Evolutionary conservation across 225 moss, liverwort and hornwort genomes (phyloP), one percentile per base, ranked within the genome.

Genomic region (Polytrichum formosum): DNA sequence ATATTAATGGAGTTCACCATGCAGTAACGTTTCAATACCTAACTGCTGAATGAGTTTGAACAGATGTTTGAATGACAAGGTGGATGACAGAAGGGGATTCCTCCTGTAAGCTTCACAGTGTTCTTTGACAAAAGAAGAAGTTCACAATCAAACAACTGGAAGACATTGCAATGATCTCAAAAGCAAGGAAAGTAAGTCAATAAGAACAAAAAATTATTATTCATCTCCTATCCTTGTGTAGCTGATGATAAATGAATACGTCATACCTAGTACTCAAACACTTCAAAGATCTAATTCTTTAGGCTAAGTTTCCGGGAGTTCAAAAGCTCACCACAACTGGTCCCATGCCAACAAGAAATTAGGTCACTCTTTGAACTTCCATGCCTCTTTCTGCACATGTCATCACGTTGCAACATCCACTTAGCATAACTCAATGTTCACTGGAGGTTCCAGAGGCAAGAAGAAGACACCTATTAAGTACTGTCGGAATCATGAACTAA

Each of bases 351-450:
- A 23, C 26, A 10, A 17, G 2, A 63, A 26, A 63, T 26, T 26
- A 63, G 62, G 62, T 63, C 62, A 63, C 9, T 63, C 23, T 63
- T 26, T 20, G 17, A 63, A 17, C 26, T 26, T 63, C 62, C 62
- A 63, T 63, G 62, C 62, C 62, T 63, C 62, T 26, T 63, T 63
- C 26, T 46, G 46, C 46, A 16, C 46, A 2, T 46, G 16, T 2
- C 46, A 46, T 13, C 16, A 46, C 46, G 13, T 13, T 46, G 46
- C 13, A 46, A 13, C 13, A 16, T 46, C 13, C 46, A 46, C 46
- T 16, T 13, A 46, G 46, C 46, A 46, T 13, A 46, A 10, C 13
- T 46, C 13, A 16, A 46, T 13, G 46, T 46, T 46, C 16, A 46
- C 46, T 46, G 16, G 3, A 46, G 16, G 46, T 46, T 46, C 46